Base-by-base conservation (phyloP, 345 rosid species). In the sweet orange (Citrus sinensis) region DNA sequence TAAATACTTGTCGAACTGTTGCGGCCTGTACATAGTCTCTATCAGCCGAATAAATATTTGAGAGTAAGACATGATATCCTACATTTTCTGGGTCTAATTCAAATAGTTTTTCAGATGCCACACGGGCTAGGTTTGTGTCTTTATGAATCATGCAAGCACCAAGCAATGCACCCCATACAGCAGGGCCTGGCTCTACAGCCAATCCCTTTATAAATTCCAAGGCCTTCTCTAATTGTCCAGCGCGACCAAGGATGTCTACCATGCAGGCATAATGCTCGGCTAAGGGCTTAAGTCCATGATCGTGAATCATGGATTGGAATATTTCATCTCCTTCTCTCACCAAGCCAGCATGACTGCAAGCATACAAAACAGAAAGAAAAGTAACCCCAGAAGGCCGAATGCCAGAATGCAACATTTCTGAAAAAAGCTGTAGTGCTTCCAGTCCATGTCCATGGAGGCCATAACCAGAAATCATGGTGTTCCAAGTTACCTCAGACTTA, bases 401-500 rank as follows among this genome's bases (percentile, higher is more conserved):
- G 40, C 85, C 80, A 67, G 90, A 92, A 68, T 60, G 62, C 79
- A 79, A 68, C 94, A 90, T 92, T 78, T 92, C 85, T 39, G 82
- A 63, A 73, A 90, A 91, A 76, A 92, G 86, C 67, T 71, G 70
- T 56, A 90, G 79, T 67, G 93, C 98, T 81, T 88, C 92, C 66
- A 84, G 83, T 65, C 98, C 97, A 67, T 83, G 86, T 56, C 98
- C 98, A 80, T 93, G 98, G 49, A 93, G 94, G 59, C 95, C 95
- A 82, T 90, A 93, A 54, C 94, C 92, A 4, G 90, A 88, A 69
- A 93, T 93, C 89, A 93, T 92, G 22, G 95, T 84, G 74, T 92
- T 93, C 98, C 98, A 93, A 79, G 97, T 91, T 35, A 93, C 94
- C 76, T 82, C 93, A 78, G 91, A 90, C 87, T 88, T 93, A 84